A percentile compares a stretch with the other conserved stretches of the same genome.
These are phyloP conservation scores for Licmophora abbreviata DNA, from an alignment of 108 stramenopile genomes.

Conservation along the genomic window DNA sequence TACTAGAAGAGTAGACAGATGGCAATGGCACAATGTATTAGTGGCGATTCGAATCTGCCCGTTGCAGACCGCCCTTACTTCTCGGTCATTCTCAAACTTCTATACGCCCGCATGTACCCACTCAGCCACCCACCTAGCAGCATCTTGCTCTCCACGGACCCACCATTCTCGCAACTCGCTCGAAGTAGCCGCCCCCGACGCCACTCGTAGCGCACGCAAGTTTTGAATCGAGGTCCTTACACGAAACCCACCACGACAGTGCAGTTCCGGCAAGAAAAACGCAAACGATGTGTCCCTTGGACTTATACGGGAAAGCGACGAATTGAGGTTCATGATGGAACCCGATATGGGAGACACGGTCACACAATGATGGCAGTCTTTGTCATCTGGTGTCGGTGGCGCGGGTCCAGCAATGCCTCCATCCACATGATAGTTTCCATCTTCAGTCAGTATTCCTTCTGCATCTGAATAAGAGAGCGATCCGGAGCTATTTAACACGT, in stretches of 20 bases:
- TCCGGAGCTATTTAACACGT: constrained; percentile 21
- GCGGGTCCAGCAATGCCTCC: constrained; percentile 48
- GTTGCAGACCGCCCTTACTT: no score
- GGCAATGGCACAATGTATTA: no score
- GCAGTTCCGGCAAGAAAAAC: constrained; percentile 21
- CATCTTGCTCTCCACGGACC: constrained; percentile 39
- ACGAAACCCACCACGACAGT: constrained; percentile 24
- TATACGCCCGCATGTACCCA: no score
- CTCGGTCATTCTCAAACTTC: no score
- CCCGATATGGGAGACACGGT: constrained; percentile 41
- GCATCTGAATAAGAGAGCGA: constrained; percentile 25
- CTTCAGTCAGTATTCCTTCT: constrained; percentile 36
- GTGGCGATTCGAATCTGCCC: no score
- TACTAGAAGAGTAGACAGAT: no score
- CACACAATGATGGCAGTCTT: constrained; percentile 13
- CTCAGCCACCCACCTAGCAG: background rate
- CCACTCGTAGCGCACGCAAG: constrained; percentile 21
- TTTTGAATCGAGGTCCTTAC: constrained; percentile 44
- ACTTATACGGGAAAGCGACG: constrained; percentile 20
- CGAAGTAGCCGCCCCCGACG: constrained; percentile 30
- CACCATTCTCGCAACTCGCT: constrained; percentile 37
- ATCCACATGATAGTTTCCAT: constrained; percentile 38
- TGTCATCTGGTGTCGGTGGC: constrained; percentile 32
- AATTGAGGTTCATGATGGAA: background rate
- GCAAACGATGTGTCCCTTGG: constrained; percentile 29